Base-by-base conservation (phyloP, 306 rosid genomes). In the Acacia confusa region DNA sequence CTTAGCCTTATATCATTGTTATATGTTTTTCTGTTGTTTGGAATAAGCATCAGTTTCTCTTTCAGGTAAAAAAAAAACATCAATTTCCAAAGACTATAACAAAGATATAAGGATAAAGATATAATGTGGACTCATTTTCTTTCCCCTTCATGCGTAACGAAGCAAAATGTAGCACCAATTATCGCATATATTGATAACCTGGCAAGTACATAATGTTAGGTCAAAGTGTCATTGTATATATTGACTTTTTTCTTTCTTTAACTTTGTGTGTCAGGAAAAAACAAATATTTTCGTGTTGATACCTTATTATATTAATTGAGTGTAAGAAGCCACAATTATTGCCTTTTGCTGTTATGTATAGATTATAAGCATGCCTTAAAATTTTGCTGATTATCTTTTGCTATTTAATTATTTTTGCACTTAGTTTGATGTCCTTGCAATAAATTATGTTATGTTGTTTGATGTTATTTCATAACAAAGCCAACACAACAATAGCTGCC, bases 401-500 rank as follows among this genome's bases (percentile, higher is more conserved):
- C 30, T 48, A 60, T 28, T 72, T 72, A 48, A 14, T 41, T 14
- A 38, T 45, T 5, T 22, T 52, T 72, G 76, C 64, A 48, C 73
- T 24, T 58, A 38, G 68, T 76, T 65, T 79, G 57, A 66, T 67
- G 45, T 68, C 71, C 9, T 71, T 75, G 41, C 58, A 57, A 43
- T 57, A 34, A 34, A 24, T 82, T 30, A 2, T 64, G 70, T 65
- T 45, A 10, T 72, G 4, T 9, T 38, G 58, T 76, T 82, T 65
- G 67, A 67, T 74, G 60, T 74, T 85, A 70, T 57, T 44, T 65
- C 77, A 93, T 98, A 55, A 85, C 76, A 95, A 85, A 84, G 99
- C 99, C 61, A 92, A 87, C 88, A 91, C 86, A 83, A 98, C 98
- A 72, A 97, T 95, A 84, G 94, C 87, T 60, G 99, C 91, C 52